A percentile compares a stretch with the other conserved stretches of the same genome.
phyloP scores from a whole-genome alignment of 2,329 filamentous ascomycete species.

The Aspergillus caelatus region DNA sequence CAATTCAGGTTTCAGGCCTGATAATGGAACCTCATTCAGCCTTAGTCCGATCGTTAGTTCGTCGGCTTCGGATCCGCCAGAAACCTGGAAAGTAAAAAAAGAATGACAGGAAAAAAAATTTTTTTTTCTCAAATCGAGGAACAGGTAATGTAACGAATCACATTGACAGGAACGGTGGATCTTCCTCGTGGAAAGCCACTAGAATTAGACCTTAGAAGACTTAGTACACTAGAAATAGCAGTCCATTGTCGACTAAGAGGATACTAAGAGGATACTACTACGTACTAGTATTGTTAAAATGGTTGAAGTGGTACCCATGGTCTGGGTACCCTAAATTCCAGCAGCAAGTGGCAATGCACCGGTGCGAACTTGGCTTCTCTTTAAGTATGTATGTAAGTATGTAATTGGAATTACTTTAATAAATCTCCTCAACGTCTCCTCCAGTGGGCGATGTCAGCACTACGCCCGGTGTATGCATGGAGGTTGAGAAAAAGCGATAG shows the following conservation, averaged over 20 bases:
- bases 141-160: conserved; percentile 2
- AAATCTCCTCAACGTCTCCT: background rate
- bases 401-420: background rate
- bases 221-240: background rate
- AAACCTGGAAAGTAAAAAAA: background rate
- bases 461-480: background rate
- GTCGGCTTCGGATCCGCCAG: background rate
- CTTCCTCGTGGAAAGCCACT: background rate
- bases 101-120: background rate
- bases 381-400: background rate
- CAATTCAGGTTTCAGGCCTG: background rate
- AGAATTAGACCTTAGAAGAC: background rate
- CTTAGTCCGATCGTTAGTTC: background rate
- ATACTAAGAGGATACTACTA: background rate
- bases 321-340: background rate
- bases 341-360: conserved; percentile 1
- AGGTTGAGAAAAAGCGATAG: background rate
- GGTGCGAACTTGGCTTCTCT: background rate
- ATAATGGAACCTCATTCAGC: background rate
- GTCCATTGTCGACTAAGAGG: background rate
- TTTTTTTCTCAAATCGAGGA: background rate
- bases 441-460: background rate
- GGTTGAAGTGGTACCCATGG: background rate
- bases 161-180: background rate
- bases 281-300: background rate